Conservation (phyloP, 2,329 filamentous ascomycete species). For the Alternaria gaisen region DNA sequence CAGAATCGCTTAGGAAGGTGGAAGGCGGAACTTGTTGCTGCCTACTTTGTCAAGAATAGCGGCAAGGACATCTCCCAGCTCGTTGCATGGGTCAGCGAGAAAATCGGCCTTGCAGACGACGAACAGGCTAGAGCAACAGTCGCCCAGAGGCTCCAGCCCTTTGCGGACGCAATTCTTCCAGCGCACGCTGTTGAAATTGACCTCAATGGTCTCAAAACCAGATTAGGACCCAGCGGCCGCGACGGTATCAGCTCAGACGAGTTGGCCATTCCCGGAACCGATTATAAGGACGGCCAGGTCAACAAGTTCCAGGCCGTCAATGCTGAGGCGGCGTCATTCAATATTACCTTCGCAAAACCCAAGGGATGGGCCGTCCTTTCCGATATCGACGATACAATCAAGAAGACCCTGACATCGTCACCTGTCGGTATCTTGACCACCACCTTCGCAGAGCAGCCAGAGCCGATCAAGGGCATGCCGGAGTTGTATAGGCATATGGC, state of each 20-base stretch:
- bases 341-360: conserved; percentile 76
- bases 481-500: conserved; percentile 78
- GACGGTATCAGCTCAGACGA: conserved; percentile 76
- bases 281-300: conserved; percentile 47
- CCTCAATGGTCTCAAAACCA: conserved; percentile 57
- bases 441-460: conserved; percentile 81
- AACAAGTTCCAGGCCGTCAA: conserved; percentile 43
- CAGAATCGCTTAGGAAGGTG: conserved; percentile 64
- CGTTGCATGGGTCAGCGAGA: conserved; percentile 74
- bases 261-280: conserved; percentile 58
- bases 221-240: conserved; percentile 72
- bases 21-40: conserved; percentile 84
- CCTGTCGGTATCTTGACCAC: conserved; percentile 81
- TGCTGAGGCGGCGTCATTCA: conserved; percentile 63
- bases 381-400: conserved; percentile 96
- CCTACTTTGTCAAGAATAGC: conserved; percentile 78
- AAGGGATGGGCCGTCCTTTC: conserved; percentile 87
- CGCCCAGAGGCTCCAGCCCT: conserved; percentile 75
- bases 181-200: conserved; percentile 72
- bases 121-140: conserved; percentile 66
- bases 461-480: conserved; percentile 81
- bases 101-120: conserved; percentile 67
- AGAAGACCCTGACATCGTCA: conserved; percentile 83
- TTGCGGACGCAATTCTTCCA: conserved; percentile 78
- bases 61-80: conserved; percentile 72